Base-by-base conservation (phyloP, 441 rosid species). In the Euphorbia celastroides region DNA sequence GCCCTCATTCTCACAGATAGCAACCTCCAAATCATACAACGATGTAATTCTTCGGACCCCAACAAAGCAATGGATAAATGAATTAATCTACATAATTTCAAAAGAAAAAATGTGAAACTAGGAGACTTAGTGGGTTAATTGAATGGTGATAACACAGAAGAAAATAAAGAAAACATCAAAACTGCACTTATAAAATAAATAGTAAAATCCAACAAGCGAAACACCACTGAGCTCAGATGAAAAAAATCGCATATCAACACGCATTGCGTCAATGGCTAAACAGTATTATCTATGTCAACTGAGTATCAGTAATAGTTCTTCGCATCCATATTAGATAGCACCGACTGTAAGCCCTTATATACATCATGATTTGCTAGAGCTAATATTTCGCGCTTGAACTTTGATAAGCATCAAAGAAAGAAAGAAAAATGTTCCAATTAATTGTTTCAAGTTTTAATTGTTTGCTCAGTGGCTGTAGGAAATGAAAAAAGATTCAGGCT, bases 11-110 rank as follows among this genome's bases (percentile, higher is more conserved):
- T 79, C 76, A 77, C 99, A 92, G 54, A 92, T 74, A 11, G 89
- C 96, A 76, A 70, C 76, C 74, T 88, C 88, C 88, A 95, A 82
- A 73, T 95, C 99, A 80, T 87, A 77, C 77, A 95, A 75, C 1
- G 98, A 79, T 34, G 92, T 84, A 28, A 95, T 84, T 68, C 80
- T 75, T 72, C 89, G 76, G 46, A 86, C 99, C 64, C 83, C 95
- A 69, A 89, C 83, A 69, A 81, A 95, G 83, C 99, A 95, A 74
- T 87, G 89, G 70, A 95, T 90, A 80, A 87, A 95, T 17, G 95
- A 88, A 86, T 88, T 88, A 65, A 95, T 77, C 99, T 95, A 71
- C 57, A 74, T n/a, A 64, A 63, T 36, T 50, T 56, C 16, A 61
- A 38, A 34, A 25, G 23, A 60, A 61, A 57, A 2, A 41, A 54